Evolutionary conservation across 306 rosid species (phyloP).

Genomic region (Quercus aquifolioides): DNA sequence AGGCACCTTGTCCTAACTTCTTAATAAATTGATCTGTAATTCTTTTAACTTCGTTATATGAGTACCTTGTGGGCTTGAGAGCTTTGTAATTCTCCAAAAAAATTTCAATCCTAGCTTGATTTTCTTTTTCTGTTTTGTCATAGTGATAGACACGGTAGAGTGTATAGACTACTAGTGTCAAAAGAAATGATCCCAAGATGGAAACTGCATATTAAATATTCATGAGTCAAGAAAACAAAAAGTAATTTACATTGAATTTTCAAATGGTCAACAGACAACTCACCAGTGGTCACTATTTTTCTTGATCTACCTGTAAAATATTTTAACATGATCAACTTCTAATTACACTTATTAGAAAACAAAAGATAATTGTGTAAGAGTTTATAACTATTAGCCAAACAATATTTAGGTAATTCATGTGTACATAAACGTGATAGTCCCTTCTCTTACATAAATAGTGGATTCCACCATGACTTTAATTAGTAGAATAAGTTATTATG

Average conservation of each 20-base stretch:
- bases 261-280: background rate
- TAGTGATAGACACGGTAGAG: no score
- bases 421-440: no score
- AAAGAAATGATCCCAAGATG: background rate
- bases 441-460: no score
- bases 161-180: background rate
- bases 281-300: background rate
- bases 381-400: no score
- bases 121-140: no score
- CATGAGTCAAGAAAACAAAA: no score
- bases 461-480: no score
- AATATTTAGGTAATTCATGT: no score
- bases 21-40: background rate
- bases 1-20: background rate
- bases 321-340: background rate
- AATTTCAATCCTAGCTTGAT: constrained; percentile 12
- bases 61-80: constrained; percentile 22
- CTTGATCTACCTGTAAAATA: background rate
- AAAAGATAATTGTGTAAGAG: no score
- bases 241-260: no score
- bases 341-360: fast-evolving
- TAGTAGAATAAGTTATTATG: no score
- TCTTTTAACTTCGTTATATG: constrained; percentile 27
- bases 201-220: no score
- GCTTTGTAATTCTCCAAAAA: constrained; percentile 29